phyloP scores from a whole-genome alignment of 2,329 filamentous ascomycete genomes.

The Penicillium sp. region DNA sequence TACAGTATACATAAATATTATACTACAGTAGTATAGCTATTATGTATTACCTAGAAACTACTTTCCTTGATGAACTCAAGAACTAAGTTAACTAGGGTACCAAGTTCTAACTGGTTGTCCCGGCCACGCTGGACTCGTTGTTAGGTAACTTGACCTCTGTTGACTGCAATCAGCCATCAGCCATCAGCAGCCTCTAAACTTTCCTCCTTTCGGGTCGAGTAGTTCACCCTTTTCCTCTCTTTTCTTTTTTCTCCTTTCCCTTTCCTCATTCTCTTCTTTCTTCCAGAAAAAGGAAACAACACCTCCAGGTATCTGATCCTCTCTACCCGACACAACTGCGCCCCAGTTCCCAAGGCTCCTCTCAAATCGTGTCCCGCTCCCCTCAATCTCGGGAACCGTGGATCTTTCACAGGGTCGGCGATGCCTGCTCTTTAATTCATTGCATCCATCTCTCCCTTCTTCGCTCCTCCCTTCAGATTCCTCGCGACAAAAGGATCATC shows the following conservation, averaged over 20 bases:
- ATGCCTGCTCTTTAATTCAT: slow-evolving; percentile 11
- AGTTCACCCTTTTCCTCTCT: not conserved
- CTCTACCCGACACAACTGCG: slow-evolving; percentile 18
- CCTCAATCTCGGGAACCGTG: slow-evolving; percentile 20
- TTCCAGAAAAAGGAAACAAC: not conserved
- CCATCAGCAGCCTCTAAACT: slow-evolving; percentile 9
- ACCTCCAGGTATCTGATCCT: no score
- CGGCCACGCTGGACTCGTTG: slow-evolving; percentile 20
- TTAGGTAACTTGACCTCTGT: no score
- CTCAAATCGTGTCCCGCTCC: slow-evolving; percentile 3
- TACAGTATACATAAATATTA: no score
- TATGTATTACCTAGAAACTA: no score
- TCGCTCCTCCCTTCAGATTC: slow-evolving; percentile 1
- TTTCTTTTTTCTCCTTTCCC: slow-evolving; percentile 2
- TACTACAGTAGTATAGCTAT: no score
- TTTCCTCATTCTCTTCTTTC: slow-evolving; percentile 1
- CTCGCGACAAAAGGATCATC: not conserved
- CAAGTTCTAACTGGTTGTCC: no score
- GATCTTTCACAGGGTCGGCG: slow-evolving; percentile 1
- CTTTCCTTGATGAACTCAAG: no score
- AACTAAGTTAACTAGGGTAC: no score
- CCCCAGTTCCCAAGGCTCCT: slow-evolving; percentile 8
- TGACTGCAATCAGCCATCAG: slow-evolving; percentile 7
- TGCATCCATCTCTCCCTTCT: not conserved
- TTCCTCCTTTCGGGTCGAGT: not conserved